Evolutionary conservation across 371 early-diverging fungal genomes (phyloP).

Genomic region (Mortierella sp.): DNA sequence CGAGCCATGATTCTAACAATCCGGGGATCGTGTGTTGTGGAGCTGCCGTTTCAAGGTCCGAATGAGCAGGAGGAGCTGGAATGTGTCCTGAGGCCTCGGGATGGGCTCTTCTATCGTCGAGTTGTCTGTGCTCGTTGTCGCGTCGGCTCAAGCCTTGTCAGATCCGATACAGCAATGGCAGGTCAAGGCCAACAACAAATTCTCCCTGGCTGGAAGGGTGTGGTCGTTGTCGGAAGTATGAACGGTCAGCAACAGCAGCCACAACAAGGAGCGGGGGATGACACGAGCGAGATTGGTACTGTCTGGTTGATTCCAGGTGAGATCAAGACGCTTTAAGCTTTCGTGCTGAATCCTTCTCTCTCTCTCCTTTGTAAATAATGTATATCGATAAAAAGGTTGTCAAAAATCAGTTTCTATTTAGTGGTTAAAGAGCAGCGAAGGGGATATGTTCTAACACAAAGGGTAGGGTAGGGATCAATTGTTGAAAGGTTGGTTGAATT

Average conservation of each 20-base stretch:
- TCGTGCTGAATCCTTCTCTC: background rate
- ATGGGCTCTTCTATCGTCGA: constrained; percentile 29
- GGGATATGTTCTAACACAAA: constrained; percentile 2
- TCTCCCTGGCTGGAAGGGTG: constrained; percentile 34
- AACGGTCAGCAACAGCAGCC: background rate
- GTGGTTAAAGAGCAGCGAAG: background rate
- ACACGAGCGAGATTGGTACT: constrained; percentile 11
- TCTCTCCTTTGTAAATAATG: background rate
- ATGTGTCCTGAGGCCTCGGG: constrained; percentile 30
- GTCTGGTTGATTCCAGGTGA: constrained; percentile 39
- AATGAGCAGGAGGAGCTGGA: constrained; percentile 23
- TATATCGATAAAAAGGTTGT: background rate
- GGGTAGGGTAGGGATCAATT: background rate
- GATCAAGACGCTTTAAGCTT: constrained; percentile 1
- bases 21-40: constrained; percentile 11
- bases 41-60: constrained; percentile 10
- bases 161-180: background rate
- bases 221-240: constrained; percentile 25
- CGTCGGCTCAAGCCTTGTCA: background rate
- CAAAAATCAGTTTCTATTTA: background rate
- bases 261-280: background rate
- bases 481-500: background rate
- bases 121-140: constrained; percentile 25
- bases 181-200: background rate
- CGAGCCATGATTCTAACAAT: constrained; percentile 12